Base-by-base conservation (phyloP, 1,139 yeast species). In the Kurtzmaniella natalensis region DNA sequence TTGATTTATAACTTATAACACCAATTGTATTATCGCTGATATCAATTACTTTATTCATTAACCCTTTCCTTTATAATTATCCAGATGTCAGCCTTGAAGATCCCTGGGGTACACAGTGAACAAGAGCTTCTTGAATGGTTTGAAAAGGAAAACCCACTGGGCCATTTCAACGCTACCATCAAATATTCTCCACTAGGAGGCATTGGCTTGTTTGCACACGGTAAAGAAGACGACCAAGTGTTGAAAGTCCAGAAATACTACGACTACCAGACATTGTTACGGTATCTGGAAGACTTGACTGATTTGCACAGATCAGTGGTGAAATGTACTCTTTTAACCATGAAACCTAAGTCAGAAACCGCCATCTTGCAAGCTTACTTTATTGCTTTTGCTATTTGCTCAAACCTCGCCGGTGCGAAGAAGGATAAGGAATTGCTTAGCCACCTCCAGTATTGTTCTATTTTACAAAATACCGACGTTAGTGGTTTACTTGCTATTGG, bases 301-400 rank as follows among this genome's bases (percentile, higher is more conserved):
- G 21, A n/a, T 7, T n/a, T 8, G 14, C 16, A 26, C 11, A 17
- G 13, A 10, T 18, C 26, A 3, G 37, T 50, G 5, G 37, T 43
- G 11, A 36, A 38, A 14, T 10, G 10, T 6, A 34, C 47, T 6
- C 28, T 51, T 7, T 34, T 37, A 4, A 32, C 38, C 3, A 21
- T 47, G 21, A 44, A 40, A 31, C 56, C 56, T 2, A 26, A 36
- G 3, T 37, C 46, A 1, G 56, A 51, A 32, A 44, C 53, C 7
- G 45, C 45, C n/a, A 46, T 51, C 9, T 16, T 51, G 20, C 30
- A 35, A 7, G 37, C 46, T 24, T 51, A 51, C 31, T 21, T 50
- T 16, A 33, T 41, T 5, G 48, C 41, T 3, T 34, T 50, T 10
- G 19, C 31, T 7, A 40, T 43, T 16, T 34, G 41, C 5, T 31